Base-by-base conservation (phyloP, 2,329 filamentous ascomycete species). In the Teratosphaeria zuluensis region DNA sequence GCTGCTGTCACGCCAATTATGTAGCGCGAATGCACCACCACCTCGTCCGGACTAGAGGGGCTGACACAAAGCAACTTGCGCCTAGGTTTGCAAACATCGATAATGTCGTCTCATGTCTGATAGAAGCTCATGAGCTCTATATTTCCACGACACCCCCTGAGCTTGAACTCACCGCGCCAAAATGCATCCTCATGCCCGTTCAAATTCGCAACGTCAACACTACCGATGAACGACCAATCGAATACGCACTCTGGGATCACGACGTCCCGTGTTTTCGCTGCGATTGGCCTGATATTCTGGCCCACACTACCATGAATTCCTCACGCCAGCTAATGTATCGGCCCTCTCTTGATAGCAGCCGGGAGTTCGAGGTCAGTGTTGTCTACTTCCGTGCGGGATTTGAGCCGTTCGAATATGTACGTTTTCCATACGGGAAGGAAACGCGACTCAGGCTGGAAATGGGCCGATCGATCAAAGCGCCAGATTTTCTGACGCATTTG, bases 381-480 rank as follows among this genome's bases (percentile, higher is more conserved):
- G 66, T 76, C 4, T 78, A 78, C 61, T 69, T 75, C 55, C 70
- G 76, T n/a, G 75, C 75, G 2, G 76, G 75, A 4, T 76, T 77
- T 57, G 73, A 77, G 56, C 58, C 68, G 0, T 58, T 63, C 5
- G 77, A 78, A 51, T 78, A 77, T 54, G 63, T 70, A 31, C n/a
- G 19, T 2, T 24, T 48, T 11, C 42, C 42, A 8, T n/a, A 21
- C 19, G 75, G 74, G 2, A 57, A 58, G 31, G 60, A 70, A 51
- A 64, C 66, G 4, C 68, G 76, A 6, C 57, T 73, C 0, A 66
- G 66, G 30, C 65, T 78, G 2, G 76, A 78, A 58, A 63, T 65
- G 14, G 75, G 74, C 2, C 58, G 60, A 16, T 74, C 77, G 2
- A 77, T 78, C 62, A 78, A 77, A 64, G 78, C 76, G 56, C 76